A percentile compares a stretch with the other conserved stretches of the same genome.
Evolutionary conservation across 2,329 filamentous ascomycete species (phyloP).

Genomic region (Fusarium gaditjirri): DNA sequence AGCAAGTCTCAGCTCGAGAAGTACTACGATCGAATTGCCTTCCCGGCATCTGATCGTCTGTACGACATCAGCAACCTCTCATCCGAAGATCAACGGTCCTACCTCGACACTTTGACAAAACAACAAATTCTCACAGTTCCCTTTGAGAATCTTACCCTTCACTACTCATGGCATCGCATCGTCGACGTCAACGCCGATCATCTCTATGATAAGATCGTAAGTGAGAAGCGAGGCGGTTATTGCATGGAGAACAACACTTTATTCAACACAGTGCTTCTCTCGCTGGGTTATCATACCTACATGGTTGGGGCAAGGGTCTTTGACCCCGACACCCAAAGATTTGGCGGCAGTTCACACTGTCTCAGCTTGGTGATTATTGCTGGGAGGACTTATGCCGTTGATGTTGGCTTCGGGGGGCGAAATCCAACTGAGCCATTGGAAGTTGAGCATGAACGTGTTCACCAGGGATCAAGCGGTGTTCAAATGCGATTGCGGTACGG

Average conservation of each 20-base stretch:
- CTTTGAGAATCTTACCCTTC: slow-evolving; percentile 23
- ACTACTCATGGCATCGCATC: slow-evolving; percentile 20
- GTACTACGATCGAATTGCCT: slow-evolving; percentile 17
- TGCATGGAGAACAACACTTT: slow-evolving; percentile 30
- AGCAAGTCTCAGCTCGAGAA: background rate
- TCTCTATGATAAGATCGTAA: slow-evolving; percentile 15
- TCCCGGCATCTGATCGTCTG: background rate
- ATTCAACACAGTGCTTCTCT: slow-evolving; percentile 18
- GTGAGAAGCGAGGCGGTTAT: slow-evolving; percentile 22
- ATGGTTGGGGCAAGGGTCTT: slow-evolving; percentile 16
- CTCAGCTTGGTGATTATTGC: slow-evolving; percentile 15
- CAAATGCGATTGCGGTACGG: slow-evolving; percentile 9
- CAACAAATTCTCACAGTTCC: slow-evolving; percentile 8
- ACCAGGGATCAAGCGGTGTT: background rate
- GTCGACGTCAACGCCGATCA: slow-evolving; percentile 16
- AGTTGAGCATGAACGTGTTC: background rate
- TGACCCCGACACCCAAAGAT: background rate
- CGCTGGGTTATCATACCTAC: background rate
- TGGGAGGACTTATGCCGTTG: slow-evolving; percentile 7
- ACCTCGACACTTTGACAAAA: background rate
- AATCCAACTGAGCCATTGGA: slow-evolving; percentile 1
- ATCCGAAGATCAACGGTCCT: background rate
- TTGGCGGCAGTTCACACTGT: slow-evolving; percentile 3
- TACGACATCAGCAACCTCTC: background rate
- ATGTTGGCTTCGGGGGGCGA: slow-evolving; percentile 21